Base-by-base conservation (phyloP, 2,329 filamentous ascomycete species). In the Arthrobotrys iridis region DNA sequence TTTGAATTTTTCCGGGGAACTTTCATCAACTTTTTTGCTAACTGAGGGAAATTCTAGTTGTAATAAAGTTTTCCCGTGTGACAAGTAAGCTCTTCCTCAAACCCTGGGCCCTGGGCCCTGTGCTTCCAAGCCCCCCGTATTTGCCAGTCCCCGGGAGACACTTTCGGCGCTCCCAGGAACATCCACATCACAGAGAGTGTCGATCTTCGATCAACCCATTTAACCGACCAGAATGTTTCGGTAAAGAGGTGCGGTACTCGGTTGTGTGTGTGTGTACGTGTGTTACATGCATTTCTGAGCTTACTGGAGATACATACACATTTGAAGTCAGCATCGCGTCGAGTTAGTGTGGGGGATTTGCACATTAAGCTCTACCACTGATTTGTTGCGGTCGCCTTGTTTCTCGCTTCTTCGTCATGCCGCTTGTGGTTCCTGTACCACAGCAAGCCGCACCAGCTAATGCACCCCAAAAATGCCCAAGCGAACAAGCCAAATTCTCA, bases 21-120 rank as follows among this genome's bases (percentile, higher is more conserved):
- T 18, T 74, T 55, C 35, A 22, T 22, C 30, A 55, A 33, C 4
- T 37, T 55, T 59, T 58, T 40, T 35, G 22, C 55, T 59, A 18
- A 43, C 13, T 41, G 24, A 46, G 33, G 85, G 85, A 80, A 87
- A 87, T 84, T 58, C 84, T 43, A 88, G 87, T 80, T 88, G 86
- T 79, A 81, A 82, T 28, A 87, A 86, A 77, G 86, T 88, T 8
- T 87, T 85, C 77, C 83, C 86, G 0, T 88, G 86, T 78, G 87
- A 88, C 77, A 85, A 83, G 84, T 86, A 82, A 73, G 82, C n/a
- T 80, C 45, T 41, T 4, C 48, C 30, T 11, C 48, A 22, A n/a
- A 37, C 52, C 6, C n/a, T 37, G 28, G 18, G 13, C 13, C 33
- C 58, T 15, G 22, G 10, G 13, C 28, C 35, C 24, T 30, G 50